These are phyloP conservation scores for Cubamyces sp. DNA, from an alignment of 768 basidiomycete species.

Conservation along the genomic window DNA sequence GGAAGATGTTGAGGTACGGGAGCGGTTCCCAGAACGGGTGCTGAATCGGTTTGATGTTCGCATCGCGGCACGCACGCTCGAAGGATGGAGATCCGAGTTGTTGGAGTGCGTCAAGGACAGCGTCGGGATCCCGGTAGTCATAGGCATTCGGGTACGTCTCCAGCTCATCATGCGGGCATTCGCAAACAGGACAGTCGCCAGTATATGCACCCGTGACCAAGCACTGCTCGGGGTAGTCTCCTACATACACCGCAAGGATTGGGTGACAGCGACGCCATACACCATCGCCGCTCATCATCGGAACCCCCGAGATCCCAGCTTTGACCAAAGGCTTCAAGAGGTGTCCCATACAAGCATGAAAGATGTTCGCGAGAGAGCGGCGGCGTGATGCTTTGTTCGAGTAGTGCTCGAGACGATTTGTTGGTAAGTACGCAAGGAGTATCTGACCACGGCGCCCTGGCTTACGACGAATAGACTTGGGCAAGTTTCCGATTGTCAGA, in stretches of 20 bases:
- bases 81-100: conserved; percentile 5
- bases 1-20: conserved; percentile 13
- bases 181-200: conserved; percentile 19
- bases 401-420: conserved; percentile 18
- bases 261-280: conserved; percentile 43
- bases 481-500: conserved; percentile 36
- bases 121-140: too few relatives aligned
- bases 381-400: conserved; percentile 24
- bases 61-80: conserved; percentile 30
- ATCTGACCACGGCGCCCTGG: conserved; percentile 20
- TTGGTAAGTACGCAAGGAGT: conserved; percentile 33
- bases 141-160: too few relatives aligned
- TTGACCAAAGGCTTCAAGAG: conserved; percentile 37
- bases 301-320: conserved; percentile 37
- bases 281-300: conserved; percentile 40
- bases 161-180: too few relatives aligned
- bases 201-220: conserved; percentile 23
- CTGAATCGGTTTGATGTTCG: conserved; percentile 8
- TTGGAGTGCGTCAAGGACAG: too few relatives aligned
- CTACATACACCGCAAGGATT: conserved; percentile 28
- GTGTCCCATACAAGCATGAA: conserved; percentile 40
- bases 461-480: conserved; percentile 27
- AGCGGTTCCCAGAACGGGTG: conserved; percentile 14
- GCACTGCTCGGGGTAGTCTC: conserved; percentile 31
- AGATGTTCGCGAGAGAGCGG: conserved; percentile 39